phyloP scores from a whole-genome alignment of 129 eudicot species.

The Silybum marianum region DNA sequence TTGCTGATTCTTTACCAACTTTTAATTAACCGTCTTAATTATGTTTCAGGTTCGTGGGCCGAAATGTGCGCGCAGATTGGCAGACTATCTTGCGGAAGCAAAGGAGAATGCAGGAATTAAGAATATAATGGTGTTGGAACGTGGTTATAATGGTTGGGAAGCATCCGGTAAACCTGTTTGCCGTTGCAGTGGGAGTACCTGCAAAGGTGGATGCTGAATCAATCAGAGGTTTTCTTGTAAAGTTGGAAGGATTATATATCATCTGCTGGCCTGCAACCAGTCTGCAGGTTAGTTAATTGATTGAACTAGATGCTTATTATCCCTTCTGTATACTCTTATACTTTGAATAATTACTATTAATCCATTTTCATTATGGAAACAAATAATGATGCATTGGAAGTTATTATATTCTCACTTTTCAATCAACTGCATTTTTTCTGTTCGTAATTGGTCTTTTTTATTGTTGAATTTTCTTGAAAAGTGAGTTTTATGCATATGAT shows the following conservation, averaged over 20 bases:
- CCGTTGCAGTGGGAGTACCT: constrained; percentile 65
- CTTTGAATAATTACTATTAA: constrained; percentile 6
- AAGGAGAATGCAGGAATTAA: constrained; percentile 63
- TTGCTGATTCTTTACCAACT: neutral
- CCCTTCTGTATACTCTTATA: constrained; percentile 33
- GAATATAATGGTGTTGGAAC: constrained; percentile 76
- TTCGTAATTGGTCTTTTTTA: neutral
- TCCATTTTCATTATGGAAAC: constrained; percentile 28
- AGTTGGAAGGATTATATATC: neutral
- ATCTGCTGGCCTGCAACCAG: constrained; percentile 7
- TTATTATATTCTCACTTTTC: neutral
- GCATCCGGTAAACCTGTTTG: constrained; percentile 92
- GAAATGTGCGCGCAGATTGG: constrained; percentile 79
- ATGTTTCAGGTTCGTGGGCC: constrained; percentile 87
- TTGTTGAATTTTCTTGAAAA: neutral
- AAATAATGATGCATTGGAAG: constrained; percentile 13
- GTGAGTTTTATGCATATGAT: neutral
- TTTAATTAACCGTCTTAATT: neutral
- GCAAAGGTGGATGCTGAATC: constrained; percentile 53
- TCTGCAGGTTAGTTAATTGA: constrained; percentile 12
- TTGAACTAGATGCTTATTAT: constrained; percentile 11
- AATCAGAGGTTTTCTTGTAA: neutral
- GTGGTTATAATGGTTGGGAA: constrained; percentile 95
- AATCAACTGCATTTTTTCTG: neutral
- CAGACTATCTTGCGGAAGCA: constrained; percentile 59